A percentile compares a stretch with the other conserved stretches of the same genome.
Evolutionary conservation across 306 rosid species (phyloP).

Genomic region (Elaeagnus macrophylla): DNA sequence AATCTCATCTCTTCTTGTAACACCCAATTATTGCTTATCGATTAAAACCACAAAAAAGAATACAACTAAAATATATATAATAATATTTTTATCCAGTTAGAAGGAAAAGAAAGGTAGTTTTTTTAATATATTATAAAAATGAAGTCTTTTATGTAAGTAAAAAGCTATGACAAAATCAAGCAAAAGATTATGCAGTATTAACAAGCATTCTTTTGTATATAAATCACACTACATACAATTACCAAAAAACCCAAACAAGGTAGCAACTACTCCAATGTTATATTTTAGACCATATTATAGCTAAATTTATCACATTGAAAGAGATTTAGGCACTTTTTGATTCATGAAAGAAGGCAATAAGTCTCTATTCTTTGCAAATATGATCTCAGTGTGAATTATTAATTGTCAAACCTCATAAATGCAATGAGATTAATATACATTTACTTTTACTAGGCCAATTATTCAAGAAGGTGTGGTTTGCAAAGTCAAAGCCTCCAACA

Average conservation of each 20-base stretch:
- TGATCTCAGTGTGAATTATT: background rate
- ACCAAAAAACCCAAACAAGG: background rate
- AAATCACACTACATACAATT: background rate
- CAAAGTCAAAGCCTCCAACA: no score
- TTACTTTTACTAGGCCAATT: no score
- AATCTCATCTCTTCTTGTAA: no score
- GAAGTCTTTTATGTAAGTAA: slow-evolving; percentile 9
- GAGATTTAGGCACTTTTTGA: slow-evolving; percentile 1
- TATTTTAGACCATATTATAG: background rate
- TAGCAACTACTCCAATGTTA: slow-evolving; percentile 9
- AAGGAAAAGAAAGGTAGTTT: background rate
- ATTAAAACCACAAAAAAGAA: no score
- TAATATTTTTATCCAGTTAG: no score
- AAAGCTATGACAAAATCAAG: slow-evolving; percentile 18
- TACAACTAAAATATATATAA: no score
- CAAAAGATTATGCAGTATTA: slow-evolving; percentile 19
- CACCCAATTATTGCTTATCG: no score
- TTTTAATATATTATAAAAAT: background rate
- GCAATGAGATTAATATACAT: slow-evolving; percentile 7
- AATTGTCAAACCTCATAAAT: slow-evolving; percentile 9
- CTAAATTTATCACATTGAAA: background rate
- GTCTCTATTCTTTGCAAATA: no score
- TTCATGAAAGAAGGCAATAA: slow-evolving; percentile 17
- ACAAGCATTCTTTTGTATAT: background rate
- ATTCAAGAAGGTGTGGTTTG: no score